These are phyloP conservation scores for Lasiodiplodia gonubiensis DNA, from an alignment of 2,329 filamentous ascomycete genomes.

Conservation along the genomic window DNA sequence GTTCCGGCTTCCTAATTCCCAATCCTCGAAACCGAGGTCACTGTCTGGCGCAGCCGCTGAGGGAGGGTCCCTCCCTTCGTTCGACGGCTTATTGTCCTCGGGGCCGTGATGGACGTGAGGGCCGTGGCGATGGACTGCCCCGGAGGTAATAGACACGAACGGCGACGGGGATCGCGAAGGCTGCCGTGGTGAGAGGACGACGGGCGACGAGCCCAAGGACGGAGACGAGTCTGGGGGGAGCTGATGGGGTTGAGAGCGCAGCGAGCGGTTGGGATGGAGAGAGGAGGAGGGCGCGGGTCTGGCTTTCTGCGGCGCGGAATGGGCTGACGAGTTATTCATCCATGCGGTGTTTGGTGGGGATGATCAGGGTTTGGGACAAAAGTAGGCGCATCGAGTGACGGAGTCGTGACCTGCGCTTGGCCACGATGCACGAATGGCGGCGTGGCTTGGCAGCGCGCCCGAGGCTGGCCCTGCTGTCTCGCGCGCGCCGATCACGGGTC, in stretches of 20 bases:
- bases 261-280: neutral
- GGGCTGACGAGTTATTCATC: slow-evolving; percentile 27
- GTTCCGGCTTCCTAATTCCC: slow-evolving; percentile 38
- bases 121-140: slow-evolving; percentile 20
- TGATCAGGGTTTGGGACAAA: slow-evolving; percentile 21
- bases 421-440: slow-evolving; percentile 23
- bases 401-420: slow-evolving; percentile 16
- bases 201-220: slow-evolving; percentile 33
- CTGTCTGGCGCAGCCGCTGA: slow-evolving; percentile 32
- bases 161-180: slow-evolving; percentile 37
- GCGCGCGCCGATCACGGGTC: slow-evolving; percentile 9
- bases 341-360: slow-evolving; percentile 28
- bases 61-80: slow-evolving; percentile 14
- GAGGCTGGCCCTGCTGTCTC: slow-evolving; percentile 18
- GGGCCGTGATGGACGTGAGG: slow-evolving; percentile 11
- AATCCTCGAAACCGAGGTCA: slow-evolving; percentile 51
- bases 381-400: slow-evolving; percentile 22
- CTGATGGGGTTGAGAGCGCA: slow-evolving; percentile 17
- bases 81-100: slow-evolving; percentile 30
- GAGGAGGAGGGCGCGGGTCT: slow-evolving; percentile 13
- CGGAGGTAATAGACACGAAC: slow-evolving; percentile 34
- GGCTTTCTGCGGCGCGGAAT: slow-evolving; percentile 9
- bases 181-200: slow-evolving; percentile 35
- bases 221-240: slow-evolving; percentile 26
- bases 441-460: slow-evolving; percentile 20